Evolutionary conservation across 2,329 filamentous ascomycete genomes (phyloP), one percentile per base, ranked within the genome.

Genomic region (Dactylella cylindrospora): DNA sequence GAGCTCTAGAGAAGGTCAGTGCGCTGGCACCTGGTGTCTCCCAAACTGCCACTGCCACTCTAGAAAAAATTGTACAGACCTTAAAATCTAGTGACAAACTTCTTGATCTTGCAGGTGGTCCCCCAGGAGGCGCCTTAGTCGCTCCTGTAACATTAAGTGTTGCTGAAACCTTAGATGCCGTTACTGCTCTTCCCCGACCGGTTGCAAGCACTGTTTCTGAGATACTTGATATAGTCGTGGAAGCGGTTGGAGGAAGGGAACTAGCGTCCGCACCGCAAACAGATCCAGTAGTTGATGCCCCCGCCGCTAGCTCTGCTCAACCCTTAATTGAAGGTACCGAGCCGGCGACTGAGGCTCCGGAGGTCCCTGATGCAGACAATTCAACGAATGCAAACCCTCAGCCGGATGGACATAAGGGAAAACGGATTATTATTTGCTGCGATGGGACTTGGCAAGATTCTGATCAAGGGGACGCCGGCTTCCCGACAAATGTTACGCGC

Each of bases 401-500:
- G n/a, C 57, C 57, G 7, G 57, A 54, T n/a, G 57, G 57, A 6
- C 57, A 62, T 17, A 44, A 40, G 23, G 51, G 59, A 3, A 69
- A 69, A 36, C 36, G 68, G 20, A 60, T 69, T 10, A 57, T 69
- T 26, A 61, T 69, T 17, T 68, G 67, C 26, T 69, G 68, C 39
- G 68, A 69, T 25, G 68, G 68, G 2, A 69, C 68, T 19, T 68
- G 68, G 67, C 67, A 69, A 25, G 62, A 66, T 33, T 68, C 67
- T 15, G 67, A 68, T 35, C 46, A 64, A 22, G 67, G 68, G 23
- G 54, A 65, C 23, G 44, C 40, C 15, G 59, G 64, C 12, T 64
- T 53, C 15, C 66, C 67, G 2, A 67, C 66, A 8, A 84, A 84
- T 62, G 79, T 84, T 39, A 83, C 80, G 12, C 78, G 80, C 19